Evolutionary conservation across 2,329 filamentous ascomycete genomes (phyloP), one percentile per base, ranked within the genome.

Genomic region (Hyphodiscus sp.): DNA sequence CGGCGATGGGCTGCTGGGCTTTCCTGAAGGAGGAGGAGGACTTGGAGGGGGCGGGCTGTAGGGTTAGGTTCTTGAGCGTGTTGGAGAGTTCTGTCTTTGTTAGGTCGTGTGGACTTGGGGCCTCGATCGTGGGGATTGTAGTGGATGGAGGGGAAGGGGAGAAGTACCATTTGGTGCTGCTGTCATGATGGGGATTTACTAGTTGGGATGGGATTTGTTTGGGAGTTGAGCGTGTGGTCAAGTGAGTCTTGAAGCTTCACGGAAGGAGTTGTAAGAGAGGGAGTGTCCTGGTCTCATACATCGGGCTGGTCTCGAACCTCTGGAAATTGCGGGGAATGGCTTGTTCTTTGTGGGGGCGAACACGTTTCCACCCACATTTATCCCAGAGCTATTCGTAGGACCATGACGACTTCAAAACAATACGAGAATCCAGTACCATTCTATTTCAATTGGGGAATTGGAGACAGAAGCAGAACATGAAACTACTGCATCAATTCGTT

Each of bases 1-100:
- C 87, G 50, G 78, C 80, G 19, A 86, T 73, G n/a, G 56, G 59
- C 42, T 66, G 54, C 51, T 69, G 62, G 58, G 73, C 74, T 54
- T 72, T 72, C 49, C 62, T 65, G 41, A 41, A 15, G 11, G 57
- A 56, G 41, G 51, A 38, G 23, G 60, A 43, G 41, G 63, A 49
- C 56, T 61, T 63, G 18, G 57, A 62, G 20, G 58, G 50, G 38
- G 56, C 51, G n/a, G 62, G 58, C 38, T 63, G 48, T 5, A 67
- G 48, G 50, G 61, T 60, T 15, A 68, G 57, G 45, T 62, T 64
- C 47, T 55, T 58, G 29, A 68, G 58, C 11, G 65, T 58, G 19
- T 57, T 54, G 26, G 63, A 59, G 53, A 67, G 60, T 46, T 60
- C 65, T 68, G 47, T 20, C 20, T 38, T 20, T 49, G 15, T 30